These are phyloP conservation scores for Aureobasidium sp. DNA, from an alignment of 2,329 filamentous ascomycete genomes.

Conservation along the genomic window DNA sequence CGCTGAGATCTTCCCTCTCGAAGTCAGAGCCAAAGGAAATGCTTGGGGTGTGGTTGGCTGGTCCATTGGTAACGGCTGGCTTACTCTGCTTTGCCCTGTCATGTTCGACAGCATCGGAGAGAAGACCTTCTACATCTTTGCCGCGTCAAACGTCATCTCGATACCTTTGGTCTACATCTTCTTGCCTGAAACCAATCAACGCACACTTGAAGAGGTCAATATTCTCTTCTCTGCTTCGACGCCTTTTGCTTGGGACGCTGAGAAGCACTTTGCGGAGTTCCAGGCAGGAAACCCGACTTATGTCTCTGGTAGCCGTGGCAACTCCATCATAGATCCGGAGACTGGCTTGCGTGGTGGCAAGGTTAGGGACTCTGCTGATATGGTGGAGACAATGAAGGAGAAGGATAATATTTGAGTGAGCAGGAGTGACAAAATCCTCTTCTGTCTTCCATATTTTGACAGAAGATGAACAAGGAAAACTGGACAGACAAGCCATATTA, in stretches of 20 bases:
- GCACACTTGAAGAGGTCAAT: slow-evolving; percentile 46
- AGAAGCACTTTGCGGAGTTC: slow-evolving; percentile 55
- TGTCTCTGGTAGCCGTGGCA: slow-evolving; percentile 24
- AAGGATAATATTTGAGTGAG: not conserved
- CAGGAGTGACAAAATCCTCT: not conserved
- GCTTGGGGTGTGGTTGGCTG: slow-evolving; percentile 71
- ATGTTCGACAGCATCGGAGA: slow-evolving; percentile 60
- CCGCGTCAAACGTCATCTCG: slow-evolving; percentile 56
- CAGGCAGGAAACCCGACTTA: slow-evolving; percentile 51
- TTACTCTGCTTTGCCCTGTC: slow-evolving; percentile 36
- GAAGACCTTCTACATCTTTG: slow-evolving; percentile 70
- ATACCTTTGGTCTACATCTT: slow-evolving; percentile 67
- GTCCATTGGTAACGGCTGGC: slow-evolving; percentile 62
- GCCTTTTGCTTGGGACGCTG: slow-evolving; percentile 65
- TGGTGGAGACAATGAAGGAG: slow-evolving; percentile 7
- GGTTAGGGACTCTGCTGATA: not conserved
- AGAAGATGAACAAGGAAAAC: not conserved
- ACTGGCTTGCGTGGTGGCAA: not conserved
- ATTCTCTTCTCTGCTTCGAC: slow-evolving; percentile 61
- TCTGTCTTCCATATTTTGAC: not conserved
- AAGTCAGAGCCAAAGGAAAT: slow-evolving; percentile 66
- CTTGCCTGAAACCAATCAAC: slow-evolving; percentile 61
- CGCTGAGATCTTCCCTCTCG: slow-evolving; percentile 66
- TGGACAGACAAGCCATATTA: not conserved
- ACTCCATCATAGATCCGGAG: slow-evolving; percentile 24